Evolutionary conservation across 805 yeast genomes (phyloP).

Genomic region (Wickerhamiella hasegawae): DNA sequence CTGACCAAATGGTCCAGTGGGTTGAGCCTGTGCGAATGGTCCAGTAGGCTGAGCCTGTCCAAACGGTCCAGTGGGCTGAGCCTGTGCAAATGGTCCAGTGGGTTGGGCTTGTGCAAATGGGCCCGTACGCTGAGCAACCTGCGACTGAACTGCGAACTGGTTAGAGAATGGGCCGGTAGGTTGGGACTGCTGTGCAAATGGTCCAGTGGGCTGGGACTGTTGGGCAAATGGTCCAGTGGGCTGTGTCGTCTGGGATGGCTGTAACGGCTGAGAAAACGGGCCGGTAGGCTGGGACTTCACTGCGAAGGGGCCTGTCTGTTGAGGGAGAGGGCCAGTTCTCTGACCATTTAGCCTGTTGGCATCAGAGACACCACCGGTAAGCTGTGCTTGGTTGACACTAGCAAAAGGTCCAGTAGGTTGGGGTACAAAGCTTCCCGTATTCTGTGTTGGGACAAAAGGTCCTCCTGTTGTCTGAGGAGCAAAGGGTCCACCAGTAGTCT

Average conservation of each 20-base stretch:
- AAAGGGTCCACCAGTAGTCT: slow-evolving; percentile 1
- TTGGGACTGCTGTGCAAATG: slow-evolving; percentile 7
- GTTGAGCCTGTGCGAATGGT: slow-evolving; percentile 11
- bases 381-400: slow-evolving; percentile 10
- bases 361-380: slow-evolving; percentile 2
- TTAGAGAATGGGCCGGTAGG: slow-evolving; percentile 1
- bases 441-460: too few species aligned
- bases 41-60: slow-evolving; percentile 9
- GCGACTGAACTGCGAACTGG: too few species aligned
- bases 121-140: not conserved
- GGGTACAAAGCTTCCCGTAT: slow-evolving; percentile 4
- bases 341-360: too few species aligned
- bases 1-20: slow-evolving; percentile 7
- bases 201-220: slow-evolving; percentile 6
- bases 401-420: slow-evolving; percentile 10
- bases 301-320: slow-evolving; percentile 3
- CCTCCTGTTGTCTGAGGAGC: slow-evolving; percentile 18
- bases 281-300: slow-evolving; percentile 6
- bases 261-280: slow-evolving; percentile 16
- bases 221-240: slow-evolving; percentile 13
- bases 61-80: slow-evolving; percentile 9
- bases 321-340: not conserved
- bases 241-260: too few species aligned
- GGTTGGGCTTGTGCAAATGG: not conserved
- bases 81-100: slow-evolving; percentile 10